phyloP scores from a whole-genome alignment of 441 rosid genomes.

The Syzygium syzygioides region DNA sequence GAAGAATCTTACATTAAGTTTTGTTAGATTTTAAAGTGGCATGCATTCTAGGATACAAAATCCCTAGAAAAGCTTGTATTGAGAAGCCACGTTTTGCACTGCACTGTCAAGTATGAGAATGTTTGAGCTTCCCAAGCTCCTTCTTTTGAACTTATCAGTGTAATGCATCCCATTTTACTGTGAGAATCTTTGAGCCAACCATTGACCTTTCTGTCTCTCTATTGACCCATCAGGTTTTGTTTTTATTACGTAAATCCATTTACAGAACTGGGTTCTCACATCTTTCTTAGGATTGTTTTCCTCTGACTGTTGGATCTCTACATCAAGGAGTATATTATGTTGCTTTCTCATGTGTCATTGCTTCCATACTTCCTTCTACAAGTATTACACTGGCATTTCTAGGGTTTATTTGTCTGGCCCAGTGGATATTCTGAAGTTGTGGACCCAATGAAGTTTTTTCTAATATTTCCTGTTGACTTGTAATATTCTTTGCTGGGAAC shows the following conservation, averaged over 20 bases:
- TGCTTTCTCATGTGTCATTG: background rate
- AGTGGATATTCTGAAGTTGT: background rate
- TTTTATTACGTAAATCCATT: background rate
- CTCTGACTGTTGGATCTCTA: background rate
- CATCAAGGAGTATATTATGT: background rate
- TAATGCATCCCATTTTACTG: background rate
- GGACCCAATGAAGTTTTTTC: background rate
- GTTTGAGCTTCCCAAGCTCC: background rate
- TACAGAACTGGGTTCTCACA: background rate
- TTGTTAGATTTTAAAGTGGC: background rate
- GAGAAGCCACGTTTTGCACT: background rate
- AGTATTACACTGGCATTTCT: background rate
- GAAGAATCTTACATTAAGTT: background rate
- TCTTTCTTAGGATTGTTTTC: background rate
- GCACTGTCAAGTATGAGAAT: background rate
- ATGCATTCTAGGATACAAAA: background rate
- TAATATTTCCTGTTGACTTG: background rate
- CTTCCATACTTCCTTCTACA: background rate
- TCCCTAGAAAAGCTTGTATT: background rate
- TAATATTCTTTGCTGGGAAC: background rate
- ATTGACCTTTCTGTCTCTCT: background rate
- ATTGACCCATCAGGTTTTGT: background rate
- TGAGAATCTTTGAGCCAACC: background rate
- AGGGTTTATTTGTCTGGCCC: background rate
- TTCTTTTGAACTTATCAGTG: background rate